Evolutionary conservation across 116 monocot species (phyloP).

Genomic region (Posidonia oceanica): DNA sequence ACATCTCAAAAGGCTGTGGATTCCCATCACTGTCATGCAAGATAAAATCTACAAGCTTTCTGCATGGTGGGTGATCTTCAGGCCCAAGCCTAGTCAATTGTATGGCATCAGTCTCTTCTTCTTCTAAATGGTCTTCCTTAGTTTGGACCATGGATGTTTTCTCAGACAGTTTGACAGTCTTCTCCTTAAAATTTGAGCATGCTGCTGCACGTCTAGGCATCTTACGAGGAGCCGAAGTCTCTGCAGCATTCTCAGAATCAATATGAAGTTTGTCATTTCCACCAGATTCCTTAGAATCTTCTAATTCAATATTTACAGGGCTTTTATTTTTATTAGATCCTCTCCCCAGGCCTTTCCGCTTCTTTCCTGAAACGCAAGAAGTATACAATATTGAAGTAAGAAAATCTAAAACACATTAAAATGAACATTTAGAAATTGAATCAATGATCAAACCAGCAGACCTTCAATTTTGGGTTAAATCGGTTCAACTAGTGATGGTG

Average conservation of each 20-base stretch:
- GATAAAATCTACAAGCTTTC: slow-evolving; percentile 78
- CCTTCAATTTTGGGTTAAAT: no score
- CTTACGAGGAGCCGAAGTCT: slow-evolving; percentile 20
- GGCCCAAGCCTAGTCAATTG: slow-evolving; percentile 56
- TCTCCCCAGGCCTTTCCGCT: background rate
- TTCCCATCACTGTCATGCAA: slow-evolving; percentile 85
- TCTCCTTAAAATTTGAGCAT: slow-evolving; percentile 71
- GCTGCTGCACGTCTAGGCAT: slow-evolving; percentile 74
- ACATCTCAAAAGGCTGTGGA: slow-evolving; percentile 89
- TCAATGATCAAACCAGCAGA: background rate
- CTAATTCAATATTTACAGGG: background rate
- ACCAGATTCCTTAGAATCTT: background rate
- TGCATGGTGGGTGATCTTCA: slow-evolving; percentile 56
- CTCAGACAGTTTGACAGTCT: slow-evolving; percentile 45
- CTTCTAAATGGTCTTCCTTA: slow-evolving; percentile 34
- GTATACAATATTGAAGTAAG: background rate
- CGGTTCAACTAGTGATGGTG: no score
- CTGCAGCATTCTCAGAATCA: background rate
- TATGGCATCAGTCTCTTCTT: slow-evolving; percentile 72
- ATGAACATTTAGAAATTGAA: background rate
- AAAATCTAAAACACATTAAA: background rate
- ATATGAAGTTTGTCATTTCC: background rate
- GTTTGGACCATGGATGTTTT: slow-evolving; percentile 26
- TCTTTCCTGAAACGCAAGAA: slow-evolving; percentile 3
- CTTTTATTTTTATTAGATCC: background rate